A percentile compares a stretch with the other conserved stretches of the same genome.
phyloP scores from a whole-genome alignment of 2,329 filamentous ascomycete genomes.

The Blumeria graminis region DNA sequence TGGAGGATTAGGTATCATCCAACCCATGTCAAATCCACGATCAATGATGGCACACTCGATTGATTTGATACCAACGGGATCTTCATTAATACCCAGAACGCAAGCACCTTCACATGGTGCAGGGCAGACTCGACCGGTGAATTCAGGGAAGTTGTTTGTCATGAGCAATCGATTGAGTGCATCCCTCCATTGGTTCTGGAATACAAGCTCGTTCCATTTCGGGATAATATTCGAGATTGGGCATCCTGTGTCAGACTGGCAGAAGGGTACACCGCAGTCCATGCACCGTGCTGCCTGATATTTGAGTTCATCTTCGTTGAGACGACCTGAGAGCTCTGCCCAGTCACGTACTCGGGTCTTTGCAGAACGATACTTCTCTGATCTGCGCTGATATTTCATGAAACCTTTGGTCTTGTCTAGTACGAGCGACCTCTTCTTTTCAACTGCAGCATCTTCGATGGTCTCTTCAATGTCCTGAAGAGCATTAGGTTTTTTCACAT shows the following conservation, averaged over 20 bases:
- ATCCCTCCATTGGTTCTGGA: conserved; percentile 62
- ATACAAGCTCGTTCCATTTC: conserved; percentile 78
- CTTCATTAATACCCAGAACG: conserved; percentile 87
- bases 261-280: conserved; percentile 97
- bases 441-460: conserved; percentile 55
- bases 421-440: conserved; percentile 76
- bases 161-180: conserved; percentile 76
- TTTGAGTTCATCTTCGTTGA: conserved; percentile 87
- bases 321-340: conserved; percentile 67
- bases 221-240: conserved; percentile 96
- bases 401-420: conserved; percentile 96
- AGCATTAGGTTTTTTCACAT: conserved; percentile 43
- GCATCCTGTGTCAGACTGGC: conserved; percentile 85
- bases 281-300: conserved; percentile 93
- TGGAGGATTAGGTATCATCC: conserved; percentile 74
- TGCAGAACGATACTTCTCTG: conserved; percentile 75
- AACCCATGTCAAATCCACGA: conserved; percentile 90
- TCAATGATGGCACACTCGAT: conserved; percentile 97
- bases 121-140: conserved; percentile 89
- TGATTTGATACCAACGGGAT: conserved; percentile 93
- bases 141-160: conserved; percentile 98
- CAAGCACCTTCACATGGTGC: conserved; percentile 93
- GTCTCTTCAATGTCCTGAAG: conserved; percentile 72
- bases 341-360: conserved; percentile 77
- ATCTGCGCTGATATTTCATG: conserved; percentile 86